These are phyloP conservation scores for Ogataea kodamae DNA, from an alignment of 805 yeast species.

Conservation along the genomic window DNA sequence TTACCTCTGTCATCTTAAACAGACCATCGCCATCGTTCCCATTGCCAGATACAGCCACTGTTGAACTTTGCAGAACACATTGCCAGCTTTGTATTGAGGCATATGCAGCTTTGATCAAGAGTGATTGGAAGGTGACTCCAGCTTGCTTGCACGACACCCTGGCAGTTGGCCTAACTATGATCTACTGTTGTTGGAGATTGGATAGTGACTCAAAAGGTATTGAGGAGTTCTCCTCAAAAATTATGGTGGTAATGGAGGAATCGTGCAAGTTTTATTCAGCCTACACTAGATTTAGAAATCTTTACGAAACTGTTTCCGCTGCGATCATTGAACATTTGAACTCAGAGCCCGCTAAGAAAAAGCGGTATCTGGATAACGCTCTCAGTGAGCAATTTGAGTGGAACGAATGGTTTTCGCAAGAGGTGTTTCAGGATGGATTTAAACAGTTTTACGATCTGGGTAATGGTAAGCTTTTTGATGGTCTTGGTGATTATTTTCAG, in stretches of 20 bases:
- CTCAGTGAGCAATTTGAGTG: constrained; percentile 17
- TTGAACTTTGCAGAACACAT: constrained; percentile 17
- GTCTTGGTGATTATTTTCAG: constrained; percentile 4
- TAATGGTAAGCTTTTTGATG: constrained; percentile 1
- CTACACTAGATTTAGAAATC: constrained; percentile 18
- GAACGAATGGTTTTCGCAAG: constrained; percentile 27
- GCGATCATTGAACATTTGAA: constrained; percentile 20
- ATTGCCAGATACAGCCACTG: constrained; percentile 16
- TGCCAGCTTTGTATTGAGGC: constrained; percentile 20
- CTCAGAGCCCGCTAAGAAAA: constrained; percentile 4
- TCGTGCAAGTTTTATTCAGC: constrained; percentile 16
- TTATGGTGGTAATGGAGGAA: constrained; percentile 17
- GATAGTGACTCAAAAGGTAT: constrained; percentile 17
- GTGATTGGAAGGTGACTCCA: constrained; percentile 20
- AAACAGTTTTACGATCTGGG: constrained; percentile 21
- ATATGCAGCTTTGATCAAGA: constrained; percentile 13
- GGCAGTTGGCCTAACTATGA: constrained; percentile 22
- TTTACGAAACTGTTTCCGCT: constrained; percentile 19
- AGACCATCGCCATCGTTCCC: constrained; percentile 28
- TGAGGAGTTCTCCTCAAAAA: constrained; percentile 14
- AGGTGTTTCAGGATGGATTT: constrained; percentile 24
- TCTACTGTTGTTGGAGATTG: constrained; percentile 26
- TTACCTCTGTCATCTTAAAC: constrained; percentile 19
- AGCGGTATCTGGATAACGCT: constrained; percentile 2
- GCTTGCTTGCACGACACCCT: constrained; percentile 22